Evolutionary conservation across 306 rosid genomes (phyloP), one percentile per base, ranked within the genome.

Genomic region (Amphicarpaea edgeworthii): DNA sequence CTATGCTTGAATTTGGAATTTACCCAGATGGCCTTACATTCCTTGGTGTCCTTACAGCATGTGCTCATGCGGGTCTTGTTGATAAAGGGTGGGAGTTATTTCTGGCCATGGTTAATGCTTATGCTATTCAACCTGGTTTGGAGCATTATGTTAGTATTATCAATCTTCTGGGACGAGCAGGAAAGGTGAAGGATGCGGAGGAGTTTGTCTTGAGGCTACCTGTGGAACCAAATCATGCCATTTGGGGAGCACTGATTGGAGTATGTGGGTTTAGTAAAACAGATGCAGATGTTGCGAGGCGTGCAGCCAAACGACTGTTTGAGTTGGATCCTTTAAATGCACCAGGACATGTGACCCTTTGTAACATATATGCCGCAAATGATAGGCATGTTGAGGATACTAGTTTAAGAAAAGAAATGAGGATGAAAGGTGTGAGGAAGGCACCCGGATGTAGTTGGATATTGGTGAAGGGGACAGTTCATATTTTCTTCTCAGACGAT

Each of bases 401-500:
- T 32, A 28, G 59, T 41, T 73, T 92, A 86, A 88, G 97, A 82
- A 82, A 72, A 65, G 88, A 88, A 83, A 92, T 92, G 97, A 84
- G 86, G 47, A 16, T 83, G 70, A 92, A 85, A 77, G 90, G 89
- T 43, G 87, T 90, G 62, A 90, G 80, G 75, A 92, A 92, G 86
- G 74, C 64, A 65, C 93, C 96, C 21, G 96, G 96, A 30, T 88
- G 89, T 79, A 92, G 97, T 81, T 92, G 96, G 97, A 81, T 90
- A 72, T 26, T 69, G 58, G 66, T 90, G 74, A 82, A 81, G 63
- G 94, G 92, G 20, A 70, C 59, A 63, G 88, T 81, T 60, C 75
- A 77, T 65, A 69, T 81, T 26, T 92, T 90, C 77, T 82, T 75
- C 21, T 77, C 87, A 6, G 89, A 93, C 24, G 87, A 88, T 79